Evolutionary conservation across 2,329 filamentous ascomycete species (phyloP).

Genomic region (Plectosphaerella sp.): DNA sequence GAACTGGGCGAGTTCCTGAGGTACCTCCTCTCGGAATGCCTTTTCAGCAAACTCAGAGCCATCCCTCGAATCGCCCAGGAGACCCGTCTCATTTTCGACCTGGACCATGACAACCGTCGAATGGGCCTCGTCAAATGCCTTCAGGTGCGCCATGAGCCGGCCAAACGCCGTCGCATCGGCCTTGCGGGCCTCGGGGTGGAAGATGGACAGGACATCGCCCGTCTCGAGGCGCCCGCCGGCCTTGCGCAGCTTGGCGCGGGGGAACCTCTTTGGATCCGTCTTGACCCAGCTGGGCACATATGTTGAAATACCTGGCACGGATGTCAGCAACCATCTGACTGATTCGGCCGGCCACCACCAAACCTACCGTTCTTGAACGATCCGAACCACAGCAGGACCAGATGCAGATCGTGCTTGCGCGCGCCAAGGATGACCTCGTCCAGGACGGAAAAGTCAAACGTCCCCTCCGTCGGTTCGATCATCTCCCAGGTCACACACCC

Average conservation of each 20-base stretch:
- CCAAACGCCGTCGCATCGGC: constrained; percentile 22
- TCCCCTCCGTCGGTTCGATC: constrained; percentile 23
- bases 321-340: too few relatives aligned
- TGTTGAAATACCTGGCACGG: constrained; percentile 17
- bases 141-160: constrained; percentile 23
- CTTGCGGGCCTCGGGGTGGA: constrained; percentile 12
- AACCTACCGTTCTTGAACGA: constrained; percentile 24
- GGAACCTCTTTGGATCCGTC: constrained; percentile 18
- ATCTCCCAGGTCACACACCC: constrained; percentile 25
- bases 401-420: constrained; percentile 15
- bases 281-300: constrained; percentile 22
- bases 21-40: constrained; percentile 25
- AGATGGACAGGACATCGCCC: constrained; percentile 21
- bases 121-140: constrained; percentile 34
- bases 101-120: constrained; percentile 48
- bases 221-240: constrained; percentile 17
- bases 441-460: constrained; percentile 21
- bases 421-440: constrained; percentile 19
- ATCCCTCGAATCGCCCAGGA: constrained; percentile 44
- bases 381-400: constrained; percentile 24
- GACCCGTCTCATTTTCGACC: constrained; percentile 45
- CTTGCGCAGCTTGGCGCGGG: constrained; percentile 20
- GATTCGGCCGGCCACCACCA: too few relatives aligned
- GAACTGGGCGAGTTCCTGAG: constrained; percentile 12
- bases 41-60: constrained; percentile 29